Evolutionary conservation across 805 yeast genomes (phyloP).

Genomic region (Sugiyamaella boreocaroliniensis): DNA sequence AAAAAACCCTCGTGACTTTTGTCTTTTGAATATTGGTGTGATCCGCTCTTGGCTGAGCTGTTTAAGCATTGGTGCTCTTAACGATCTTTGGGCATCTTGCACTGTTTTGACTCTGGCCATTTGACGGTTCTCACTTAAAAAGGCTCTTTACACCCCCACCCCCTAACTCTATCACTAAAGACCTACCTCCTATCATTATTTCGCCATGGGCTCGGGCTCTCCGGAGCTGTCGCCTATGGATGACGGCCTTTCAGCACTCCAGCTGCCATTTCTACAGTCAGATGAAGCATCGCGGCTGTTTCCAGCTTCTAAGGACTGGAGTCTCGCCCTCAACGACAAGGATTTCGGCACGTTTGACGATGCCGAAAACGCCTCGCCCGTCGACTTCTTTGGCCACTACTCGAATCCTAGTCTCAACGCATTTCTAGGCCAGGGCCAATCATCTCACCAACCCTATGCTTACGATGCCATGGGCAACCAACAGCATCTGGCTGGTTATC

Average conservation of each 20-base stretch:
- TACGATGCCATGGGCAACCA: background rate
- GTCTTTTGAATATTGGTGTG: too few relatives aligned
- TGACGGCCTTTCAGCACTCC: conserved; percentile 20
- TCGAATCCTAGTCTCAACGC: conserved; percentile 3
- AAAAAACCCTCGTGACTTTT: too few relatives aligned
- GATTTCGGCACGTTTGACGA: conserved; percentile 14
- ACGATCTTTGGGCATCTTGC: too few relatives aligned
- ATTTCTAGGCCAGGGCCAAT: background rate
- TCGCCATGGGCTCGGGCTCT: background rate
- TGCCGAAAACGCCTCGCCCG: conserved; percentile 14
- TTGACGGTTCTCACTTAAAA: too few relatives aligned
- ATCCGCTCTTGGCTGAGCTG: too few relatives aligned
- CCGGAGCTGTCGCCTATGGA: conserved; percentile 9
- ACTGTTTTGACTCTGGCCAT: too few relatives aligned
- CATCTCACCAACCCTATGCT: background rate
- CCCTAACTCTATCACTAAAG: too few relatives aligned
- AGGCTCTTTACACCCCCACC: too few relatives aligned
- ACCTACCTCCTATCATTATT: too few relatives aligned
- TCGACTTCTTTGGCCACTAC: conserved; percentile 22
- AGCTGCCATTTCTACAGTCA: conserved; percentile 20
- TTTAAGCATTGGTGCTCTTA: too few relatives aligned
- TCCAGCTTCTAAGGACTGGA: conserved; percentile 20
- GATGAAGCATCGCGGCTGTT: conserved; percentile 17
- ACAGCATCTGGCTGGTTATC: background rate
- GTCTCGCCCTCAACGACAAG: conserved; percentile 12